Evolutionary conservation across 768 basidiomycete species (phyloP), one percentile per base, ranked within the genome.

Genomic region (Mrakia frigida): DNA sequence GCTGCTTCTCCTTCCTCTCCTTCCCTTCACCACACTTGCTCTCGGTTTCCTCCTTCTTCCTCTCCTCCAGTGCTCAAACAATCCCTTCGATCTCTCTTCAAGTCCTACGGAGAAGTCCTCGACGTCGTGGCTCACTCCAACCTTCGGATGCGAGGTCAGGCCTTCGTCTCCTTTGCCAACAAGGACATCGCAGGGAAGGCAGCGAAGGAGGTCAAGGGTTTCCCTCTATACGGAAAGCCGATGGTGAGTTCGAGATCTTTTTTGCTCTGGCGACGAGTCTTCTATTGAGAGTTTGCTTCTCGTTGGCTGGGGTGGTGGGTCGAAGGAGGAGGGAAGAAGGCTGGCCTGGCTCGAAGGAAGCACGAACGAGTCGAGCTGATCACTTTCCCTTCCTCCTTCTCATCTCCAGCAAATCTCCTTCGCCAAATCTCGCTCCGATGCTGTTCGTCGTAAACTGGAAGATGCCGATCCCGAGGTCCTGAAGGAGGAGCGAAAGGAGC

Each of bases 111-210:
- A 18, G 90, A 92, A 78, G 91, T 99, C 25, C 84, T 98, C 37
- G 93, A 96, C 82, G 93, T 99, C n/a, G 91, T 94, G 28, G 94
- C 95, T 14, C 97, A 99, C 83, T 85, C 87, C 72, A 98, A 97
- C 86, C 84, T 99, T 77, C 90, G 97, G 53, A 99, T 99, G 97
- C 88, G 97, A 53, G 97, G 97, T 23, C 97, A 99, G 85, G 97
- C 97, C 5, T 99, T 99, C 82, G 93, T 99, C 52, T 93, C 92
- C 52, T 97, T 99, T 83, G 87, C 87, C 75, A 89, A 89, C 46
- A 86, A 89, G 72, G 93, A 98, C 76, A 88, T 88, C 75, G 97
- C 97, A 50, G 86, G 87, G 81, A 91, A 90, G 83, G 96, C 96
- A 10, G 86, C 92, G 88, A 93, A 88, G 86, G 97, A 99, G 83